Evolutionary conservation across 2,329 filamentous ascomycete species (phyloP).

Genomic region (Lachnum nothofagi): DNA sequence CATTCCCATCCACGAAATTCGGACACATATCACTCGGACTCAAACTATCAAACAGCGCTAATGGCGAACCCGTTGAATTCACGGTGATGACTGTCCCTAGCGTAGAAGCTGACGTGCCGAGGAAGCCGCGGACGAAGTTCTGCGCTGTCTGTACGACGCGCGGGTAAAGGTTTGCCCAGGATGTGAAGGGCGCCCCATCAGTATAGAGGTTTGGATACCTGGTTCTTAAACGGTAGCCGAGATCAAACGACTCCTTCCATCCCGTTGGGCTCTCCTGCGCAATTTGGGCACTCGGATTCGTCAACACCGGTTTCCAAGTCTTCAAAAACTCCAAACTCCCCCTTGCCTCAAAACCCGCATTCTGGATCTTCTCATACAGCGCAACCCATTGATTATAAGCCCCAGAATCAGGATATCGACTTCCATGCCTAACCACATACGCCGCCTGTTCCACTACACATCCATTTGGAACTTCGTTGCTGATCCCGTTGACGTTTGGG

Average conservation of each 20-base stretch:
- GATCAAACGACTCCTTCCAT: slow-evolving; percentile 54
- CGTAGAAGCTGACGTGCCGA: slow-evolving; percentile 50
- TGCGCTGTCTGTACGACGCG: slow-evolving; percentile 58
- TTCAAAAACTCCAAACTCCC: slow-evolving; percentile 53
- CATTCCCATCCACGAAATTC: slow-evolving; percentile 50
- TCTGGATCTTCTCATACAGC: slow-evolving; percentile 48
- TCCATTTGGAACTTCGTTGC: slow-evolving; percentile 47
- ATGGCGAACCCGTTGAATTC: slow-evolving; percentile 47
- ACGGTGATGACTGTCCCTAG: slow-evolving; percentile 54
- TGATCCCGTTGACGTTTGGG: slow-evolving; percentile 52
- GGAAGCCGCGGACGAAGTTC: slow-evolving; percentile 56
- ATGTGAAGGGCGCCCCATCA: slow-evolving; percentile 43
- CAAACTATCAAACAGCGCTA: slow-evolving; percentile 56
- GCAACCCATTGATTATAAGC: slow-evolving; percentile 54
- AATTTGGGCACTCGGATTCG: slow-evolving; percentile 50
- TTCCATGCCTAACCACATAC: slow-evolving; percentile 57
- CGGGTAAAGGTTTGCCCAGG: slow-evolving; percentile 63
- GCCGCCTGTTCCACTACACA: slow-evolving; percentile 58
- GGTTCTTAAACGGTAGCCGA: slow-evolving; percentile 49
- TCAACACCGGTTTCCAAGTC: slow-evolving; percentile 54
- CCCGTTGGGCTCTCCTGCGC: slow-evolving; percentile 56
- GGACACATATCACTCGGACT: slow-evolving; percentile 60
- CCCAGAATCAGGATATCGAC: slow-evolving; percentile 56
- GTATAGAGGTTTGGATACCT: slow-evolving; percentile 47
- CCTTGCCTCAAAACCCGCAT: slow-evolving; percentile 47